These are phyloP conservation scores for Monosporascus sp. DNA, from an alignment of 2,329 filamentous ascomycete species.

Conservation along the genomic window DNA sequence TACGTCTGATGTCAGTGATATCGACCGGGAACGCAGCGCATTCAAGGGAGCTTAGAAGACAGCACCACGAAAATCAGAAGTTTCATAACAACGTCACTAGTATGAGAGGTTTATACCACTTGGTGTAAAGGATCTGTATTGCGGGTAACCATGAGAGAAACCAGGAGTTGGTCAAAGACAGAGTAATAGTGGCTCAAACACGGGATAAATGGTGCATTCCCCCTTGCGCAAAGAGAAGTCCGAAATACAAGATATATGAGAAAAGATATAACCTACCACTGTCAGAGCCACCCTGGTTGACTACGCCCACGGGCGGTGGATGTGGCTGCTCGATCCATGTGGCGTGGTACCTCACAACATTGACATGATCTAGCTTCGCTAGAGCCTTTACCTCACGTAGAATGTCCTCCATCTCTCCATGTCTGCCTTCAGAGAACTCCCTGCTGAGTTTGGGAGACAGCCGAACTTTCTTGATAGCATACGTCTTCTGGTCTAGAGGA, in stretches of 20 bases:
- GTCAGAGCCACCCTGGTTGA: slow-evolving; percentile 21
- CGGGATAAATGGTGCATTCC: not conserved
- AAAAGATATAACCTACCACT: slow-evolving; percentile 43
- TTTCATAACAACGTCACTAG: no score
- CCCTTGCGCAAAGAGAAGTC: not conserved
- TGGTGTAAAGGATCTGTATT: no score
- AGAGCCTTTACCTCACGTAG: slow-evolving; percentile 26
- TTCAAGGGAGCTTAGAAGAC: not conserved
- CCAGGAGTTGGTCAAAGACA: no score
- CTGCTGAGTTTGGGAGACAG: slow-evolving; percentile 21
- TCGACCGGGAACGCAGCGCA: not conserved
- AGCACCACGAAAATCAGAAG: no score
- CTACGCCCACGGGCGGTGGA: slow-evolving; percentile 8
- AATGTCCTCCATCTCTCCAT: slow-evolving; percentile 24
- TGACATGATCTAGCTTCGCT: slow-evolving; percentile 26
- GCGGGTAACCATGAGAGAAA: no score
- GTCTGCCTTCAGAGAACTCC: slow-evolving; percentile 21
- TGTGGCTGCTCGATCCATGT: slow-evolving; percentile 27
- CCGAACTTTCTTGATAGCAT: slow-evolving; percentile 28
- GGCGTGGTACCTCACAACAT: slow-evolving; percentile 27
- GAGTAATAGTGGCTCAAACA: no score
- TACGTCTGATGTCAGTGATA: not conserved
- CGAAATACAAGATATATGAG: slow-evolving; percentile 1
- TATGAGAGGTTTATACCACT: no score
- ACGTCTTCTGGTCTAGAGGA: slow-evolving; percentile 22